Base-by-base conservation (phyloP, 371 early-diverging fungal genomes). In the Mucor mucedo region DNA sequence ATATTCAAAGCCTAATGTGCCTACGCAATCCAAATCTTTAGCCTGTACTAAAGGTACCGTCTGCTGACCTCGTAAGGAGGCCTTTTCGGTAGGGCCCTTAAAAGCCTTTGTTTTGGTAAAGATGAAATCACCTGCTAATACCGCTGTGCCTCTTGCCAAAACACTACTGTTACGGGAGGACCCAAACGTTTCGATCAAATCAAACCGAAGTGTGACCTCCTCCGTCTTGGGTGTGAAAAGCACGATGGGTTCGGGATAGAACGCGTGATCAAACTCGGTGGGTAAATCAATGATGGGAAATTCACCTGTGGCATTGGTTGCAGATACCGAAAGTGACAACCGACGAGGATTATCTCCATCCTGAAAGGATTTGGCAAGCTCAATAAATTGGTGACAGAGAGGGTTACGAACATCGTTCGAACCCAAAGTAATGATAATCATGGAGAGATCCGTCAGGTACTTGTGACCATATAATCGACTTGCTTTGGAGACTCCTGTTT, bases 381-480 rank as follows among this genome's bases (percentile, higher is more conserved):
- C 61, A 53, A 70, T 65, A 30, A 70, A 70, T 11, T 70, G 58
- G 9, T 66, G 66, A 45, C 66, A 70, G 0, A 85, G 69, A 1
- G 72, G 66, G 10, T 78, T 84, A 29, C 90, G 83, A 2, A 80
- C 65, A 65, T 91, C 92, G 49, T 86, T 86, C 5, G 89, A 85
- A 2, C 93, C 91, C 13, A 91, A 62, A 0, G 87, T 89, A 44
- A 92, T 76, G 21, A 88, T 75, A 44, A 92, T 82, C 79, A 90
- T 78, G 32, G 77, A 79, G 44, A 87, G 78, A 27, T 85, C 84
- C 8, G 86, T 83, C 9, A 92, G 71, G 49, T 86, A 89, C 48
- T 82, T 86, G 69, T 89, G 90, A 30, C 91, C 89, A 68, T 88
- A 88, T 0, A 85, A 58, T 0, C 87, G 81, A 27, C 82, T 81